phyloP scores from a whole-genome alignment of 352 stramenopile genomes.

The Globisporangium abappressorium region DNA sequence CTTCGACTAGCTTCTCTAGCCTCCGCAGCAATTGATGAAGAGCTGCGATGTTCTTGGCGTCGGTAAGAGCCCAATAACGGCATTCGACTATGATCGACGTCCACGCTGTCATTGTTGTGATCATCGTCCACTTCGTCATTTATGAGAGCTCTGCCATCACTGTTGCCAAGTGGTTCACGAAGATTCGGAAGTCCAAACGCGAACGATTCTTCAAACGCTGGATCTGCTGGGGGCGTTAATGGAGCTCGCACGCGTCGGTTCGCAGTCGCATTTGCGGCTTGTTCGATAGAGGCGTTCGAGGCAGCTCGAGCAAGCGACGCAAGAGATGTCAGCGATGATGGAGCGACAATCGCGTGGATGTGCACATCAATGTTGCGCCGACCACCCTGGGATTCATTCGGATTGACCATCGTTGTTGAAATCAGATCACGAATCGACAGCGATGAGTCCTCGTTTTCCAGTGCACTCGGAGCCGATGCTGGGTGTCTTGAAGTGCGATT shows the following conservation, averaged over 20 bases:
- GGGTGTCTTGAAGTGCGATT: conserved; percentile 9
- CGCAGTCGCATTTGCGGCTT: conserved; percentile 4
- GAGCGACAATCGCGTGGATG: conserved; percentile 84
- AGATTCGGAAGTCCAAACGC: conserved; percentile 37
- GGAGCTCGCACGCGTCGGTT: conserved; percentile 18
- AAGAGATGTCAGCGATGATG: conserved; percentile 67
- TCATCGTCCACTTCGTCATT: conserved; percentile 30
- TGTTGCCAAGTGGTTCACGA: conserved; percentile 23
- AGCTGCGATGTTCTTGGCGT: conserved; percentile 19
- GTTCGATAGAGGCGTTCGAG: conserved; percentile 10
- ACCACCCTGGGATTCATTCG: conserved; percentile 26
- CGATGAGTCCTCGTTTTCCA: conserved; percentile 43
- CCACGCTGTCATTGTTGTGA: conserved; percentile 24
- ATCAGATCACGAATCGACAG: conserved; percentile 68
- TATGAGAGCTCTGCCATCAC: conserved; percentile 24
- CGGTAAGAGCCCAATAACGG: conserved; percentile 50
- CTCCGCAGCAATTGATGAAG: conserved; percentile 18
- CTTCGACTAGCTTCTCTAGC: conserved; percentile 21
- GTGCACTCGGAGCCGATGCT: conserved; percentile 6
- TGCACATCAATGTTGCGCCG: conserved; percentile 84
- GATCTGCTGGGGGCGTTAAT: conserved; percentile 22
- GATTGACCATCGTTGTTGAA: conserved; percentile 26
- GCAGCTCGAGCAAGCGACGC: conserved; percentile 34
- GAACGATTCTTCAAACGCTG: conserved; percentile 31
- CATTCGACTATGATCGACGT: conserved; percentile 52